Evolutionary conservation across 305 asterid species (phyloP), one percentile per base, ranked within the genome.

Genomic region (Rubia tinctorum): DNA sequence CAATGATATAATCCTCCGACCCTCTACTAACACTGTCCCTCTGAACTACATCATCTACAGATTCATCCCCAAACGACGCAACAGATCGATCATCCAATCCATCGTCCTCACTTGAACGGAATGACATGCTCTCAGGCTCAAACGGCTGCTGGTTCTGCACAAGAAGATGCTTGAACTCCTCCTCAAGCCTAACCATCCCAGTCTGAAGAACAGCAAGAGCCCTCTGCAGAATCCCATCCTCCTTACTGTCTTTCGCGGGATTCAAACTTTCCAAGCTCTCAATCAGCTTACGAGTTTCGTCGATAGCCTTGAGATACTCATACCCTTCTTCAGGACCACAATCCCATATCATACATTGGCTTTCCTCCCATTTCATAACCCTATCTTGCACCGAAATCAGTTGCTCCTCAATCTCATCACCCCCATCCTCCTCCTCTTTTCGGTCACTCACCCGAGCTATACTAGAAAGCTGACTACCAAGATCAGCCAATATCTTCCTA

Each of bases 121-220:
- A 95, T 2, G 99, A 95, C 91, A 92, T 76, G 17, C 79, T 87
- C 83, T 92, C 99, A 0, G 89, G 98, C 90, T 92, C 99, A 69
- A 92, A 88, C 8, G 90, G 88, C 82, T 88, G 97, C 84, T 89
- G 77, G 53, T 89, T 87, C 66, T 92, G 97, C 20, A 95, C 91
- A 18, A 95, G 82, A 87, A 95, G 79, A 83, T 87, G 87, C 71
- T 78, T 80, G 23, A 95, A 95, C 87, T 95, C 98, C 72, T 95
- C 98, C 66, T 92, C 97, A 11, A 95, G 96, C 84, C 92, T 84
- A 70, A 89, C 83, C 98, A 92, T 95, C 30, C 90, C 94, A n/a
- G 85, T 90, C 80, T 95, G 96, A 65, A 95, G 94, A 78, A 95
- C 61, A 73, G 88, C 96, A 39, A 87, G 91, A 45, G 92, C 90